Base-by-base conservation (phyloP, 129 eudicot genomes). In the Logfia minima region DNA sequence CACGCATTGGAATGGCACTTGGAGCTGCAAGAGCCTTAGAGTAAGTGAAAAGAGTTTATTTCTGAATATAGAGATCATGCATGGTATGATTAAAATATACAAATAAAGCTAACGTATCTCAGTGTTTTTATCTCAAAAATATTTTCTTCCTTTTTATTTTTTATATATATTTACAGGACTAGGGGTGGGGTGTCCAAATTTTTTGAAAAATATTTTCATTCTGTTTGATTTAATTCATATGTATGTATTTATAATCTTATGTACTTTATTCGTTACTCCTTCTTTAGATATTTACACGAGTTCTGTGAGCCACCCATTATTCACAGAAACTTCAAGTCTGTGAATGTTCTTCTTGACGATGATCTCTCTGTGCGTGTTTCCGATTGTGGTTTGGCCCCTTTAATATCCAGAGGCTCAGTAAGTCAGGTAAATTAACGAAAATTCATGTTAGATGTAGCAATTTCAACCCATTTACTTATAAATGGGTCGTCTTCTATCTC, bases 1-100 rank as follows among this genome's bases (percentile, higher is more conserved):
- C 84, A 39, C 99, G 99, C 70, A 85, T 91, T 17, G 86, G 91
- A 56, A 95, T 95, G 94, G 97, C 97, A 43, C 96, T 95, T 82
- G 99, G 97, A 83, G 97, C 96, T 83, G 99, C 99, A 75, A 85
- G 97, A 84, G 99, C 97, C 70, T 80, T 95, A 79, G 97, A 95
- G 99, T 95, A 89, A 83, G 97, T 86, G 34, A 43, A 14, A 28
- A 14, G 13, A 16, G 8, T 48, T 24, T 23, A n/a, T 66, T 6
- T 34, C 22, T 31, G 34, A 31, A 16, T 31, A 4, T 63, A 64
- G 8, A 19, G 23, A 53, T 55, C 61, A 55, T 55, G 61, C 61
- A 55, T 55, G 8, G 61, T 55, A 55, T 55, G 22, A 6, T 70
- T 29, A 28, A 59, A 1, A 8, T 60, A 23, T 24, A 60, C 66